phyloP scores from a whole-genome alignment of 371 early-diverging fungal genomes.

The Coemansia sp. region DNA sequence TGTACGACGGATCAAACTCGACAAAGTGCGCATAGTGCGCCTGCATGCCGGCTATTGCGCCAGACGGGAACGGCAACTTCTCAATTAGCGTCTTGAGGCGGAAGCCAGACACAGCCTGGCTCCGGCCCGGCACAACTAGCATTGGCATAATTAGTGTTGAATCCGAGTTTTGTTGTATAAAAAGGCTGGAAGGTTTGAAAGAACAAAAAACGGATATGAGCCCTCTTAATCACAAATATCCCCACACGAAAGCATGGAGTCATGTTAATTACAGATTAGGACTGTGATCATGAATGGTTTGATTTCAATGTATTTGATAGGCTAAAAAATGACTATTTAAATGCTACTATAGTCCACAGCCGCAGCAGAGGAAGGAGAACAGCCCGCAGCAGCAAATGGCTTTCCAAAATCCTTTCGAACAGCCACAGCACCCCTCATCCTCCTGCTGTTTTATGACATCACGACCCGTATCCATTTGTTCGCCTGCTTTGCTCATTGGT shows the following conservation, averaged over 20 bases:
- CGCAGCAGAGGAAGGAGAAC: neutral
- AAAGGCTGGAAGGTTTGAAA: neutral
- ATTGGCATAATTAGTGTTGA: constrained; percentile 21
- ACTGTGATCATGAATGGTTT: too few species aligned
- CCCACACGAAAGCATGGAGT: too few species aligned
- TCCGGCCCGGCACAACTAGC: constrained; percentile 49
- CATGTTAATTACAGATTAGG: too few species aligned
- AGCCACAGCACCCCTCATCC: neutral
- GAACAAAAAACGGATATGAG: neutral
- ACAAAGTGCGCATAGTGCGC: constrained; percentile 46
- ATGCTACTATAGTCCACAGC: neutral
- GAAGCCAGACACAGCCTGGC: constrained; percentile 41
- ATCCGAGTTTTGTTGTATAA: neutral
- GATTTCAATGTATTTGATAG: neutral
- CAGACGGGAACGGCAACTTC: constrained; percentile 38
- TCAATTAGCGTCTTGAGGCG: constrained; percentile 28
- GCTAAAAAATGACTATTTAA: neutral
- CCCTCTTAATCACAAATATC: too few species aligned
- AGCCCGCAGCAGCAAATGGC: neutral
- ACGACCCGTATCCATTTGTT: neutral
- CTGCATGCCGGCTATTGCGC: constrained; percentile 23
- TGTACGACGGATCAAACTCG: constrained; percentile 17
- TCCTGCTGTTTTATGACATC: neutral
- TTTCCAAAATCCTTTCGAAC: neutral
- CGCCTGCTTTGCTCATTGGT: neutral